A percentile compares a stretch with the other conserved stretches of the same genome.
Evolutionary conservation across 169 alveolate genomes (phyloP).

Genomic region (Plasmodium vinckei): DNA sequence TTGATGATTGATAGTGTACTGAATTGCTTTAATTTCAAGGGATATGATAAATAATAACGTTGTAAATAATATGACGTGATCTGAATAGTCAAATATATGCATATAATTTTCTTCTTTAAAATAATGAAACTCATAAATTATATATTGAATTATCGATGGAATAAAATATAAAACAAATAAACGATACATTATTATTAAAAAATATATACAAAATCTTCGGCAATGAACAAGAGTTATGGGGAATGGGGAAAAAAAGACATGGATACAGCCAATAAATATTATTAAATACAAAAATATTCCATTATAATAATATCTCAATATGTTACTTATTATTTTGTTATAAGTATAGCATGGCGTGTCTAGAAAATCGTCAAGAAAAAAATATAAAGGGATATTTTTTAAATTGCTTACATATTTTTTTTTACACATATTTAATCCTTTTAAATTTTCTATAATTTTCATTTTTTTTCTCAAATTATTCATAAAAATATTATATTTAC

Average conservation of each 20-base stretch:
- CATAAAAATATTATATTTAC: conserved; percentile 5
- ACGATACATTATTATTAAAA: conserved; percentile 74
- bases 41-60: conserved; percentile 70
- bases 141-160: conserved; percentile 76
- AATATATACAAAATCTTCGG: conserved; percentile 72
- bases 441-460: conserved; percentile 36
- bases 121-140: conserved; percentile 51
- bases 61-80: conserved; percentile 73
- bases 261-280: conserved; percentile 72
- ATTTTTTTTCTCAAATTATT: conserved; percentile 41
- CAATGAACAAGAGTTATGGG: conserved; percentile 75
- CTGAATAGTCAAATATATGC: conserved; percentile 76
- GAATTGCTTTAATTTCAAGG: conserved; percentile 64
- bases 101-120: conserved; percentile 67
- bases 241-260: conserved; percentile 75
- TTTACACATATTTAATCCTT: conserved; percentile 56
- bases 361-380: conserved; percentile 40
- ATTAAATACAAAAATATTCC: conserved; percentile 66
- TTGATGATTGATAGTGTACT: conserved; percentile 66
- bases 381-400: conserved; percentile 54
- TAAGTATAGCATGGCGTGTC: conserved; percentile 76
- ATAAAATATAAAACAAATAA: conserved; percentile 64
- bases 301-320: conserved; percentile 63
- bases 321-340: conserved; percentile 49
- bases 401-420: conserved; percentile 65